Evolutionary conservation across 2,329 filamentous ascomycete species (phyloP).

Genomic region (Ploettnerulaceae sp.): DNA sequence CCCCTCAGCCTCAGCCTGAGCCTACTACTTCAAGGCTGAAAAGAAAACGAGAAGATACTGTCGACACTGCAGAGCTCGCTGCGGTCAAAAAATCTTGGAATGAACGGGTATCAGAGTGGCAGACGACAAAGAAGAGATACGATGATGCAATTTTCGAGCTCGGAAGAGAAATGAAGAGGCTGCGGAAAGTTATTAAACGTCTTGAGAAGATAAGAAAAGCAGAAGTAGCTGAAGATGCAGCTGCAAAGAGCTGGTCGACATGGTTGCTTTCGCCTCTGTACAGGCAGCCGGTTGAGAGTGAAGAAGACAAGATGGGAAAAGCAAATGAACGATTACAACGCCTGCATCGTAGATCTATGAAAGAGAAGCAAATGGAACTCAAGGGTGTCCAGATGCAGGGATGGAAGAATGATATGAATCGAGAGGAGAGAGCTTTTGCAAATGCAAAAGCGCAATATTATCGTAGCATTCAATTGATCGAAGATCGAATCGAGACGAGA

Average conservation of each 20-base stretch:
- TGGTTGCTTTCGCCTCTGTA: conserved; percentile 33
- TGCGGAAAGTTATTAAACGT: conserved; percentile 31
- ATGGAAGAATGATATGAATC: conserved; percentile 6
- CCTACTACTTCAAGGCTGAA: background rate
- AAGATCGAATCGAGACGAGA: conserved; percentile 13
- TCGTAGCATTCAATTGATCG: conserved; percentile 14
- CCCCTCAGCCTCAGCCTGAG: no score
- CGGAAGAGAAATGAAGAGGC: conserved; percentile 20
- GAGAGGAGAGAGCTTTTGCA: conserved; percentile 3
- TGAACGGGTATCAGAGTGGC: conserved; percentile 33
- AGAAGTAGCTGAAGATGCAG: conserved; percentile 31
- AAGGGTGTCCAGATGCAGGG: conserved; percentile 23
- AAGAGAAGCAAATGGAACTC: conserved; percentile 28
- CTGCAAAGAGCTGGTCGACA: conserved; percentile 33
- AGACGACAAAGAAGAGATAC: conserved; percentile 22
- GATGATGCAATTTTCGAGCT: conserved; percentile 23
- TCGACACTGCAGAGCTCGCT: conserved; percentile 29
- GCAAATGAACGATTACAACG: conserved; percentile 33
- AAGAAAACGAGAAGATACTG: conserved; percentile 6
- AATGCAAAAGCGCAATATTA: conserved; percentile 11
- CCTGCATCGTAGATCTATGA: conserved; percentile 33
- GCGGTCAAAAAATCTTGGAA: conserved; percentile 30
- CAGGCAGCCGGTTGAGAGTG: conserved; percentile 29
- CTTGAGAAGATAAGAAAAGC: conserved; percentile 29
- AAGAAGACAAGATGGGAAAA: conserved; percentile 35